phyloP scores from a whole-genome alignment of 2,329 filamentous ascomycete genomes.

The Exserohilum rostratum region DNA sequence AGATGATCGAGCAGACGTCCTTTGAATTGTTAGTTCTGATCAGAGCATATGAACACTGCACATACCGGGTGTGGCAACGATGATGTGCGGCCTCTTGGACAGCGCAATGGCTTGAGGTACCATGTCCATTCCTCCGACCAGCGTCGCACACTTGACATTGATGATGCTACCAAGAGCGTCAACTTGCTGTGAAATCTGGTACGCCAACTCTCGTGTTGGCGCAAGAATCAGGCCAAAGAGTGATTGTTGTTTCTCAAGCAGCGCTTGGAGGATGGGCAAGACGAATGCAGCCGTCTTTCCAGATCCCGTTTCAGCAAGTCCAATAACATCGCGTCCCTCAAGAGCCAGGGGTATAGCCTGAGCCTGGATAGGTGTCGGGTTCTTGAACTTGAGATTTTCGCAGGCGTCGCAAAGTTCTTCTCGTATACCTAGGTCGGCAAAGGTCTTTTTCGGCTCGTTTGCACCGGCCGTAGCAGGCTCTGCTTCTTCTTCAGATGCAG shows the following conservation, averaged over 20 bases:
- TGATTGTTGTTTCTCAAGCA: constrained; percentile 85
- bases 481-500: background rate
- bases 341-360: constrained; percentile 84
- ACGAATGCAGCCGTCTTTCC: constrained; percentile 97
- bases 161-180: constrained; percentile 88
- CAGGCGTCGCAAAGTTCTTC: constrained; percentile 91
- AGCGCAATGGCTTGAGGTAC: constrained; percentile 87
- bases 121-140: constrained; percentile 97
- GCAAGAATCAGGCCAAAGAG: constrained; percentile 90
- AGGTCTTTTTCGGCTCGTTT: constrained; percentile 62
- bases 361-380: constrained; percentile 86
- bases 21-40: background rate
- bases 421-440: constrained; percentile 77
- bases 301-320: constrained; percentile 90
- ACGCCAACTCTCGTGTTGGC: constrained; percentile 90
- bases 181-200: constrained; percentile 86
- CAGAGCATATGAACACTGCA: background rate
- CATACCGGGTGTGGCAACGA: constrained; percentile 80
- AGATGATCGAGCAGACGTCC: constrained; percentile 89
- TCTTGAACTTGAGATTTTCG: constrained; percentile 77
- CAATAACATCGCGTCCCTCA: constrained; percentile 84
- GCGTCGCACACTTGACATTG: constrained; percentile 80
- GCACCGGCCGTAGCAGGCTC: constrained; percentile 1
- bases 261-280: constrained; percentile 84
- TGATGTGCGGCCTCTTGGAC: constrained; percentile 92